Evolutionary conservation across 2,329 filamentous ascomycete genomes (phyloP).

Genomic region (Scedosporium apiospermum): DNA sequence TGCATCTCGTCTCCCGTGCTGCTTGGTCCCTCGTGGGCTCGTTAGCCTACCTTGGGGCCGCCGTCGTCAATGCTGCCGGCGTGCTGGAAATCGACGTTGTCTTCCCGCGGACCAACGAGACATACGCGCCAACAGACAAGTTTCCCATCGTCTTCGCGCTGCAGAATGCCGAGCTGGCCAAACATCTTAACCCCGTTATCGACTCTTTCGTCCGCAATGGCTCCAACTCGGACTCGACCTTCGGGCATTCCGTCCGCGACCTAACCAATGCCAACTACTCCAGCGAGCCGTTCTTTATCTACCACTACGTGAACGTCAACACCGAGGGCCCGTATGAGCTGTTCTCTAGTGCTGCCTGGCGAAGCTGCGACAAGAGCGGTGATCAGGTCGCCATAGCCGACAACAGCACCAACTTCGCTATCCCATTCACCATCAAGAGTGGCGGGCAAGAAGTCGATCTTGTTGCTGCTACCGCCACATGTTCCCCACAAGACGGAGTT

Average conservation of each 20-base stretch:
- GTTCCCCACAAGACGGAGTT: constrained; percentile 5
- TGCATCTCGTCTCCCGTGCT: constrained; percentile 2
- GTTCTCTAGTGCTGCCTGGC: constrained; percentile 5
- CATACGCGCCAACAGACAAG: constrained; percentile 14
- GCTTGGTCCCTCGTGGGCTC: constrained; percentile 7
- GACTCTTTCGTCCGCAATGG: not conserved
- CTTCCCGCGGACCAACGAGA: constrained; percentile 20
- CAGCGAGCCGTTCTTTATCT: constrained; percentile 10
- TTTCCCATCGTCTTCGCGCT: constrained; percentile 20
- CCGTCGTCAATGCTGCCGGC: constrained; percentile 7
- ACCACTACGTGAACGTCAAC: constrained; percentile 5
- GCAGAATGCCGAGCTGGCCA: constrained; percentile 14
- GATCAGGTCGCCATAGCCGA: constrained; percentile 3
- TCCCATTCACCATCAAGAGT: constrained; percentile 11
- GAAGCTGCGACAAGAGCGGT: constrained; percentile 8
- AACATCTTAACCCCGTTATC: constrained; percentile 9
- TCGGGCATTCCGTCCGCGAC: not conserved
- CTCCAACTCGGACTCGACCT: not conserved
- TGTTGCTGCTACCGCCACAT: constrained; percentile 34
- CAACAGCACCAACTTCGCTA: constrained; percentile 6
- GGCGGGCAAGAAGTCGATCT: constrained; percentile 41
- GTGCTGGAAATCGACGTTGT: constrained; percentile 18
- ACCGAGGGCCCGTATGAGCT: constrained; percentile 8
- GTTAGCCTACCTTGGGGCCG: constrained; percentile 7
- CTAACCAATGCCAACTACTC: not conserved